Base-by-base conservation (phyloP, 2,329 filamentous ascomycete species). In the Chaetomiaceae sp. region DNA sequence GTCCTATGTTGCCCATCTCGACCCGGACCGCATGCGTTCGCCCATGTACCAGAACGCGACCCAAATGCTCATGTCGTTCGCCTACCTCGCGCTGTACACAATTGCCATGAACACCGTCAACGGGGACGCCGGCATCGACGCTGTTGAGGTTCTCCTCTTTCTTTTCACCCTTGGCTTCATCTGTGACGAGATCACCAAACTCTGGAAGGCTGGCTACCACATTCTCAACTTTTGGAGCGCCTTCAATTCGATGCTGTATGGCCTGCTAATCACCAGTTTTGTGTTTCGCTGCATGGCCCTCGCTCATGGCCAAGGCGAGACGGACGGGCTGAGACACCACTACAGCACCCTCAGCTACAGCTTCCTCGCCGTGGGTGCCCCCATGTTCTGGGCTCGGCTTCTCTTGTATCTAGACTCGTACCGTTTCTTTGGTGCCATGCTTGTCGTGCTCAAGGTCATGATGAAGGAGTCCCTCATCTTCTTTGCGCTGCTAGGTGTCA, bases 221-320 rank as follows among this genome's bases (percentile, higher is more conserved):
- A 97, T 97, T 65, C 78, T 99, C 51, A 86, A 89, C 18, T 99
- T 99, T 69, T 97, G 94, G 94, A 96, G 96, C 64, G 88, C 88
- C 21, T 96, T 99, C 75, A 99, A 99, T 69, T 80, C 81, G 23
- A 78, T 86, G 0, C 77, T 99, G 0, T 99, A 99, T 69, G 71
- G 80, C 0, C 75, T 97, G 1, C 76, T 99, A 30, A 81, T 84
- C 0, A 80, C 88, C 3, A 95, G 89, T 2, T 85, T 99, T 58
- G 73, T 88, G 37, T 74, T 91, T 33, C 86, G 94, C 30, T 80
- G 95, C 61, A 77, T 95, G 43, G 92, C 90, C 2, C 75, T 96
- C 9, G 78, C 77, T 8, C 82, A 92, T 58, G 74, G 76, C 0
- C 40, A 38, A 2, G 69, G 72, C 2, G 71, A 78, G 14, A 66